phyloP scores from a whole-genome alignment of 192 early-diverging fungal genomes.

The Spinellus fusiger region DNA sequence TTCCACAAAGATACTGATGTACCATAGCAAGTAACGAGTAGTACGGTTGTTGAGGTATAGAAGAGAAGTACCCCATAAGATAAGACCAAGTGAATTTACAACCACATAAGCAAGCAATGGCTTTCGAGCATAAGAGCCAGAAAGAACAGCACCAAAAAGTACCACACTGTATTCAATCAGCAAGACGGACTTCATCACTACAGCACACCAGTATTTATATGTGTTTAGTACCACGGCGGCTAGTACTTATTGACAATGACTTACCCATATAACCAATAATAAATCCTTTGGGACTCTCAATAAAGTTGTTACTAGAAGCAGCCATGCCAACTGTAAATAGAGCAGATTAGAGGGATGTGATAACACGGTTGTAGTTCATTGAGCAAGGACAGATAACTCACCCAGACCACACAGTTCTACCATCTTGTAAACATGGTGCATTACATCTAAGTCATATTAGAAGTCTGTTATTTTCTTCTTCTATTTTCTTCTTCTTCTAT shows the following conservation, averaged over 20 bases:
- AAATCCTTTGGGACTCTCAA: conserved; percentile 9
- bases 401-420: conserved; percentile 26
- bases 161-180: conserved; percentile 25
- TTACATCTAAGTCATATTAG: conserved; percentile 19
- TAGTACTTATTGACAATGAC: not conserved
- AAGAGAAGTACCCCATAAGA: conserved; percentile 27
- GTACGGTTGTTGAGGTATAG: not conserved
- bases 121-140: conserved; percentile 8
- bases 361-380: not conserved
- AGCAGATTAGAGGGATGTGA: not conserved
- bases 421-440: conserved; percentile 32
- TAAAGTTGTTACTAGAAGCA: conserved; percentile 13
- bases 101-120: conserved; percentile 21
- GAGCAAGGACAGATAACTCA: not conserved
- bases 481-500: not conserved
- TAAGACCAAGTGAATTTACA: conserved; percentile 19
- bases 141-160: conserved; percentile 13
- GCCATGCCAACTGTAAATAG: conserved; percentile 21
- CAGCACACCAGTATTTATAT: not conserved
- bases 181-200: conserved; percentile 29
- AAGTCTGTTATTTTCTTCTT: not conserved
- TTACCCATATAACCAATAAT: conserved; percentile 33
- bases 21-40: conserved; percentile 35
- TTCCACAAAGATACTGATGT: conserved; percentile 36
- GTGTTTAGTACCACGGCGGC: not conserved